A percentile compares a stretch with the other conserved stretches of the same genome.
Evolutionary conservation across 805 yeast genomes (phyloP).

Genomic region (Yueomyces sinensis): DNA sequence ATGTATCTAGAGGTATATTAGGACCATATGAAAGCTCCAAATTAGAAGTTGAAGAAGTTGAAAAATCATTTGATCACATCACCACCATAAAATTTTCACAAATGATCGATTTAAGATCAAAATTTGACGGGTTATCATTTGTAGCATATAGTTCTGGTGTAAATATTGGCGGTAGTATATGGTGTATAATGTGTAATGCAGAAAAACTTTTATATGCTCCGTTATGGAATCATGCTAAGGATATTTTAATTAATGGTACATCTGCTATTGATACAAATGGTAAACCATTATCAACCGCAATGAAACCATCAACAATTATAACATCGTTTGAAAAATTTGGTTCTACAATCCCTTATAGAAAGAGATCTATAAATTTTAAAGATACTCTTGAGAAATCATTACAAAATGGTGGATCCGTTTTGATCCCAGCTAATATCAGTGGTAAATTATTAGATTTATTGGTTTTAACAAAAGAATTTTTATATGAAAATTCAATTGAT

Average conservation of each 20-base stretch:
- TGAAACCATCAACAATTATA: constrained; percentile 73
- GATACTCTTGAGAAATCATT: constrained; percentile 42
- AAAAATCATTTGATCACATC: constrained; percentile 63
- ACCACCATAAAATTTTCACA: constrained; percentile 68
- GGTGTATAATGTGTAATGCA: constrained; percentile 61
- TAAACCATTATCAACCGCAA: constrained; percentile 46
- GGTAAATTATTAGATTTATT: constrained; percentile 73
- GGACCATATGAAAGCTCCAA: constrained; percentile 54
- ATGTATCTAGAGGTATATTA: constrained; percentile 55
- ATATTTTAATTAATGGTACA: constrained; percentile 68
- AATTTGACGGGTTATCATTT: constrained; percentile 43
- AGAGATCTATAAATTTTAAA: constrained; percentile 51
- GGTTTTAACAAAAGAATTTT: constrained; percentile 55
- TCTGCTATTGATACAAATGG: constrained; percentile 43
- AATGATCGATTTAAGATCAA: constrained; percentile 47
- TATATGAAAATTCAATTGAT: constrained; percentile 29
- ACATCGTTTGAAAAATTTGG: constrained; percentile 50
- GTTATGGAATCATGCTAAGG: constrained; percentile 90
- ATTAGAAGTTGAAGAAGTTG: constrained; percentile 62
- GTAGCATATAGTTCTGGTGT: constrained; percentile 90
- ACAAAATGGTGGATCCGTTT: constrained; percentile 44
- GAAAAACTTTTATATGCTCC: constrained; percentile 84
- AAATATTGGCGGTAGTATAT: constrained; percentile 83
- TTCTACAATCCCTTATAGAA: constrained; percentile 46
- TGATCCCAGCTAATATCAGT: constrained; percentile 71